phyloP scores from a whole-genome alignment of 441 rosid genomes.

The Arabidopsis lyrata region DNA sequence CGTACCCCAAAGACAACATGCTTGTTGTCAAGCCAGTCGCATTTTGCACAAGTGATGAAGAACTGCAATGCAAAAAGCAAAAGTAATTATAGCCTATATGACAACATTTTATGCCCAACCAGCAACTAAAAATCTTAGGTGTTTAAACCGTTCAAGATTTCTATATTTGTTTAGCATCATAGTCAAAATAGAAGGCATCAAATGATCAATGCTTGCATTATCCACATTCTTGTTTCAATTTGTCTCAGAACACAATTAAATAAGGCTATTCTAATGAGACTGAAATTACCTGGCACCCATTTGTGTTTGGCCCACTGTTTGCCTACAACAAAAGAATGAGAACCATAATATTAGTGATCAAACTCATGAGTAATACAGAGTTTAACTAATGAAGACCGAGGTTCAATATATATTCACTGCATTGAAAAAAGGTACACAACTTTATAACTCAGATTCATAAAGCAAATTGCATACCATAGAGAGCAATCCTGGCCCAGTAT shows the following conservation, averaged over 20 bases:
- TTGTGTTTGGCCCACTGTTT: slow-evolving; percentile 86
- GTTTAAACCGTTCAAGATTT: not conserved
- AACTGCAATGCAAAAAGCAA: slow-evolving; percentile 64
- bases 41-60: slow-evolving; percentile 90
- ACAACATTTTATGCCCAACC: not conserved
- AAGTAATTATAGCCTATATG: not conserved
- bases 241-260: not conserved
- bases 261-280: not conserved
- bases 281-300: slow-evolving; percentile 82
- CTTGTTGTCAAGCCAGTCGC: slow-evolving; percentile 99
- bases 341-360: slow-evolving; percentile 9
- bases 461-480: slow-evolving; percentile 71
- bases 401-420: not conserved
- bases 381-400: not conserved
- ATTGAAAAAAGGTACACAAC: not conserved
- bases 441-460: not conserved
- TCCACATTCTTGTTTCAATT: not conserved
- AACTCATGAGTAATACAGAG: slow-evolving; percentile 12
- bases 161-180: not conserved
- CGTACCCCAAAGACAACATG: slow-evolving; percentile 97
- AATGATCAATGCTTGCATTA: not conserved
- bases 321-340: slow-evolving; percentile 62
- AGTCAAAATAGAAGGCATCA: slow-evolving; percentile 2
- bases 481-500: slow-evolving; percentile 94
- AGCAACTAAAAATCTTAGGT: slow-evolving; percentile 1